phyloP scores from a whole-genome alignment of 2,329 filamentous ascomycete species.

The Xylaria digitata region DNA sequence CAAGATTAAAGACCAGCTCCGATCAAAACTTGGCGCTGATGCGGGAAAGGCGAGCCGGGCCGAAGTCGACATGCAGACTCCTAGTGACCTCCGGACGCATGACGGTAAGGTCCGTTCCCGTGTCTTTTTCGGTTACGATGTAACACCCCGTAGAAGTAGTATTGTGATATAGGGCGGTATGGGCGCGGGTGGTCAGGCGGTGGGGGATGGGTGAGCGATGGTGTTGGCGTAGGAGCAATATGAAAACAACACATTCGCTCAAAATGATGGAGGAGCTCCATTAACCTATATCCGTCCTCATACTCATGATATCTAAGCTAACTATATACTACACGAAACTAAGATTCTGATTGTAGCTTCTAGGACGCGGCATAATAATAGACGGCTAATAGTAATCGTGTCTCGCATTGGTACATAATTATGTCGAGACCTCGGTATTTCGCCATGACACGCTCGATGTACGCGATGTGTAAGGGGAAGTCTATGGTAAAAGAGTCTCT shows the following conservation, averaged over 20 bases:
- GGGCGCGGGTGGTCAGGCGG: conserved; percentile 54
- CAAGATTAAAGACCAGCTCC: conserved; percentile 61
- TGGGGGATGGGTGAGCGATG: conserved; percentile 56
- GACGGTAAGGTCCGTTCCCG: conserved; percentile 56
- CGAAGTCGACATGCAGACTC: conserved; percentile 60
- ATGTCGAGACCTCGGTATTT: neutral
- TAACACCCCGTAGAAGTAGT: conserved; percentile 59
- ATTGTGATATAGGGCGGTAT: conserved; percentile 66
- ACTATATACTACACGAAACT: no score
- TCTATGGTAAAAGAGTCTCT: neutral
- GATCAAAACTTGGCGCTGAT: conserved; percentile 55
- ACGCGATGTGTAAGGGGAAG: neutral
- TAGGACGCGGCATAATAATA: neutral
- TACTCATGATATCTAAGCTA: neutral
- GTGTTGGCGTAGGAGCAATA: conserved; percentile 36
- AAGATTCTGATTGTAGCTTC: neutral
- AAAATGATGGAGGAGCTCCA: neutral
- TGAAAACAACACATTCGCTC: neutral
- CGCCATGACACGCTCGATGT: neutral
- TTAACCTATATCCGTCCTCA: neutral
- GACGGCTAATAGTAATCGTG: no score
- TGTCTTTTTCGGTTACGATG: conserved; percentile 55
- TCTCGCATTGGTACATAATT: neutral
- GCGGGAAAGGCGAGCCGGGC: conserved; percentile 63
- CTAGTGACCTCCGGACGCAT: conserved; percentile 55